Evolutionary conservation across 495 filamentous ascomycete genomes (phyloP).

Genomic region (Sordaria brevicollis): DNA sequence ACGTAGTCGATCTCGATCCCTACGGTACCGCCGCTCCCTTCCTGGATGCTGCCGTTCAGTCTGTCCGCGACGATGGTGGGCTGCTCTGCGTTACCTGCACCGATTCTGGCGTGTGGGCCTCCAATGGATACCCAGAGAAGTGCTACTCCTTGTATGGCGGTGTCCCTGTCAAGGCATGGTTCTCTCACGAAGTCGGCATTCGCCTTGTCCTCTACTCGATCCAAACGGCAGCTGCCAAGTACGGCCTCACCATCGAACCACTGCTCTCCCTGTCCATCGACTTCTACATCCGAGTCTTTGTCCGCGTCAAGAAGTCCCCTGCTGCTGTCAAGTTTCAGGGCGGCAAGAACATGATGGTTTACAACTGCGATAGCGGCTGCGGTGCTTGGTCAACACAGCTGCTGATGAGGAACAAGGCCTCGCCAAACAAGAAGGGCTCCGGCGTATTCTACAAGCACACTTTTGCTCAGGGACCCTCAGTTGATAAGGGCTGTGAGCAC

Average conservation of each 20-base stretch:
- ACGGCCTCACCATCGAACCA: conserved; percentile 87
- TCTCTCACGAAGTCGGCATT: conserved; percentile 83
- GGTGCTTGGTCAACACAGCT: conserved; percentile 76
- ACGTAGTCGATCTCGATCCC: conserved; percentile 94
- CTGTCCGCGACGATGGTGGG: conserved; percentile 70
- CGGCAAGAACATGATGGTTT: conserved; percentile 85
- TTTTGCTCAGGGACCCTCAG: conserved; percentile 56
- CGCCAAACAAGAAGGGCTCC: conserved; percentile 57
- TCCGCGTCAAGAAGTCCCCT: conserved; percentile 67
- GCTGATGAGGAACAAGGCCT: conserved; percentile 53
- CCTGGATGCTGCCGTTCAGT: conserved; percentile 79
- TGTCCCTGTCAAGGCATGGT: conserved; percentile 66
- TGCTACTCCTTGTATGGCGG: conserved; percentile 86
- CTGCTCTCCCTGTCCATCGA: conserved; percentile 88
- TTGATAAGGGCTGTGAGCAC: conserved; percentile 57
- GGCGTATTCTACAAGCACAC: conserved; percentile 62
- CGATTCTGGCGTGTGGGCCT: conserved; percentile 88
- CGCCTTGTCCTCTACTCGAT: conserved; percentile 74
- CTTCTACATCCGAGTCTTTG: conserved; percentile 87
- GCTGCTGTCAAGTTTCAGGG: conserved; percentile 80
- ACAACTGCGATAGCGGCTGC: conserved; percentile 83
- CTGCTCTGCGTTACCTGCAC: conserved; percentile 94
- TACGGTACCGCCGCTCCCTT: conserved; percentile 90
- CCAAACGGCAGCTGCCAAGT: conserved; percentile 66
- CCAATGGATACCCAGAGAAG: conserved; percentile 87